Percentiles rank a stretch among this genome's conserved stretches.
phyloP scores from a whole-genome alignment of 179 eudicot species.

The Corrigiola litoralis region DNA sequence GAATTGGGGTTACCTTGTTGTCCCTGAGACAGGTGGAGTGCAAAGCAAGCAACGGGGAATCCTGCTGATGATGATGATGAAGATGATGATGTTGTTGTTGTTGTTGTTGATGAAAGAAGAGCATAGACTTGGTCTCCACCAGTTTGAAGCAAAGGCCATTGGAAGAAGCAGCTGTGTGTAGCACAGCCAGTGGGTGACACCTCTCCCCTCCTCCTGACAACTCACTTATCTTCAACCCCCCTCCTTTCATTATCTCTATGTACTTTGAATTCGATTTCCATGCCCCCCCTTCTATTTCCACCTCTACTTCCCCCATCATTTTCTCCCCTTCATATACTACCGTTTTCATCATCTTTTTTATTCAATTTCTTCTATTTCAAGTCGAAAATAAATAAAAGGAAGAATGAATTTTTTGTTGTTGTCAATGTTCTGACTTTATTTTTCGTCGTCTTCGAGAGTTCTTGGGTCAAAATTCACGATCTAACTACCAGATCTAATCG shows the following conservation, averaged over 20 bases:
- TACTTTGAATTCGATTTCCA: constrained; percentile 13
- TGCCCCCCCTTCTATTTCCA: constrained; percentile 48
- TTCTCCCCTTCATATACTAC: constrained; percentile 70
- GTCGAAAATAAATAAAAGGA: too few relatives aligned
- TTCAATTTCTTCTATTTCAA: neutral
- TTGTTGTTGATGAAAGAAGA: constrained; percentile 18
- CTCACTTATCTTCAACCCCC: constrained; percentile 61
- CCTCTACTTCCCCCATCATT: constrained; percentile 74
- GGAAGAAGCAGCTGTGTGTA: constrained; percentile 51
- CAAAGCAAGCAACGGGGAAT: constrained; percentile 64
- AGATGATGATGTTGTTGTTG: constrained; percentile 20
- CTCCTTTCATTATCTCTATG: constrained; percentile 19
- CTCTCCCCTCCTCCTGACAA: constrained; percentile 76
- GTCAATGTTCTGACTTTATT: neutral
- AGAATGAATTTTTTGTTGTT: neutral
- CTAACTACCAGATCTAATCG: constrained; percentile 27
- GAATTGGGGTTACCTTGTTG: constrained; percentile 69
- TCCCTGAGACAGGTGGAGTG: constrained; percentile 91
- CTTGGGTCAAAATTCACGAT: too few relatives aligned
- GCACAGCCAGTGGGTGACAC: constrained; percentile 92
- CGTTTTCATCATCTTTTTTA: constrained; percentile 30
- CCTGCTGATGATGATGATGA: constrained; percentile 25
- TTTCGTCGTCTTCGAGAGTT: too few relatives aligned
- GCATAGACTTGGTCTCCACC: constrained; percentile 48
- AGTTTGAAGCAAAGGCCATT: constrained; percentile 69